Percentiles rank a stretch among this genome's conserved stretches.
phyloP scores from a whole-genome alignment of 2,329 filamentous ascomycete species.

The Ophiocordyceps australis region DNA sequence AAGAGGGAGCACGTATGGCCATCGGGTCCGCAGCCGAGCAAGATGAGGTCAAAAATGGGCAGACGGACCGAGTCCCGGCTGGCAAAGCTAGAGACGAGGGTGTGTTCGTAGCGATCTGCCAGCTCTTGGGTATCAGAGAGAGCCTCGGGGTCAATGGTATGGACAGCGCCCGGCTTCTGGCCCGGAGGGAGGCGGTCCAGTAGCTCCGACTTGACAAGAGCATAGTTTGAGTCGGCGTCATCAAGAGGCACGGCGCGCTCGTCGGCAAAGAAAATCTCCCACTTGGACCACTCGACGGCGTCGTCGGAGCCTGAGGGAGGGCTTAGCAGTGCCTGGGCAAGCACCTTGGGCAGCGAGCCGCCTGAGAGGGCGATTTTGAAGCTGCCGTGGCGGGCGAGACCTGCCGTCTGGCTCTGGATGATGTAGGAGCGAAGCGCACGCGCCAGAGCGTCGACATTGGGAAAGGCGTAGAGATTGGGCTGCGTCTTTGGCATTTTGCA shows the following conservation, averaged over 20 bases:
- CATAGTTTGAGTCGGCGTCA: constrained; percentile 89
- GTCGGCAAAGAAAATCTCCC: constrained; percentile 98
- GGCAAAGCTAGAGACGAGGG: constrained; percentile 71
- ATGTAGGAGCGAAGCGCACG: constrained; percentile 66
- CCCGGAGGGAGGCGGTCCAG: constrained; percentile 69
- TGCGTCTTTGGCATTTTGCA: constrained; percentile 31
- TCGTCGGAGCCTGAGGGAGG: constrained; percentile 33
- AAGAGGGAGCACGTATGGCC: constrained; percentile 96
- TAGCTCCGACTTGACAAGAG: constrained; percentile 68
- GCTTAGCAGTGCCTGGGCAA: constrained; percentile 67
- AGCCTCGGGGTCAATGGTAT: constrained; percentile 49
- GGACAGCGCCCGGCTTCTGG: constrained; percentile 48
- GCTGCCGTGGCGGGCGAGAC: constrained; percentile 58
- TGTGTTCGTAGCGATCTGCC: constrained; percentile 85
- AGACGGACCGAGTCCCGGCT: constrained; percentile 85
- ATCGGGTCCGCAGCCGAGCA: constrained; percentile 87
- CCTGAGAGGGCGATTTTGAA: constrained; percentile 93
- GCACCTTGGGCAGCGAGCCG: constrained; percentile 75
- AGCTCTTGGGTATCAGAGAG: constrained; percentile 75
- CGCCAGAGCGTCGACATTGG: constrained; percentile 50
- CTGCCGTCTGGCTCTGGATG: constrained; percentile 62
- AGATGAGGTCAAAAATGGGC: constrained; percentile 84
- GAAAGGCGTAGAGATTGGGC: constrained; percentile 67
- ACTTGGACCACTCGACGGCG: constrained; percentile 60
- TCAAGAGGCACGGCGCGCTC: constrained; percentile 88